Evolutionary conservation across 768 basidiomycete species (phyloP), one percentile per base, ranked within the genome.

Genomic region (Leccinum uliginosum): DNA sequence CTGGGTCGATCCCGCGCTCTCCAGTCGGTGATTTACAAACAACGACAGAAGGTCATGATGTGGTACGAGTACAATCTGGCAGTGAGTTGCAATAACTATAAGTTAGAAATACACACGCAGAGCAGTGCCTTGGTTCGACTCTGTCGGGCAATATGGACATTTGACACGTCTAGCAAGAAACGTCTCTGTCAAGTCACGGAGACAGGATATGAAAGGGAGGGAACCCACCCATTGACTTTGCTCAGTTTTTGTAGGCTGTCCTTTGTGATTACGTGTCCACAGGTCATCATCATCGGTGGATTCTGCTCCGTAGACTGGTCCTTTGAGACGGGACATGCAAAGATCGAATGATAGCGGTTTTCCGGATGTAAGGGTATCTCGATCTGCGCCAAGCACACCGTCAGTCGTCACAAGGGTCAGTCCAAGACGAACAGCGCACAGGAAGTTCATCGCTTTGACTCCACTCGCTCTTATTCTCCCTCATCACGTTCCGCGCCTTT

Each of bases 281-380:
- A 98, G 4, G 77, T 75, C 80, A 99, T 88, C 90, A 98, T 95
- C 93, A 97, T 97, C 0, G 97, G 96, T 9, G 94, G 97, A 70
- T 99, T 99, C 56, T 80, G 72, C 52, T 92, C 89, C 4, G 91
- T 95, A 23, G 93, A 86, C 73, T 97, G 96, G 66, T 98, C 96
- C 73, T 98, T 98, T 9, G 93, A 96, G 21, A 99, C 97, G 0
- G 97, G 92, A 71, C 97, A 99, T 48, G 93, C 87, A 71, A 99
- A 98, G 56, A 98, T 89, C 1, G 95, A 97, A 71, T 99, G 97
- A 73, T 95, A 98, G 27, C 93, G 81, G 65, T 95, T 89, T 61
- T 90, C 85, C 2, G 91, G 78, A 1, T 89, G 83, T 11, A 98
- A 69, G 1, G 91, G 91, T 60, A 98, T 91, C 75, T 98, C 96